Conservation (phyloP, 1,139 yeast genomes). For the Zhuliangozyma parablackwelliae region DNA sequence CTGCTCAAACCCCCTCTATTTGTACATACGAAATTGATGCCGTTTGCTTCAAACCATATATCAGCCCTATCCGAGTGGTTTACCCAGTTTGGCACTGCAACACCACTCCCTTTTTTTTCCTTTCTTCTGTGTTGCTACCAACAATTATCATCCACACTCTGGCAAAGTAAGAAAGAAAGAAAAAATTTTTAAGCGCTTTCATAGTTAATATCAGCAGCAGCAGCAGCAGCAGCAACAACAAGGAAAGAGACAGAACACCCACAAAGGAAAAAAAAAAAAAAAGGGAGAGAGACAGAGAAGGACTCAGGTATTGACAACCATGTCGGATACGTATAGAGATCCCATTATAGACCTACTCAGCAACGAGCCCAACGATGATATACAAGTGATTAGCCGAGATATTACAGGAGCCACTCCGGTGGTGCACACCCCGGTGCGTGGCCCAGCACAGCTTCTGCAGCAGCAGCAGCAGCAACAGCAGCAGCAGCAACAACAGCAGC, state of each 20-base stretch:
- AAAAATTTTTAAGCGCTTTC: background rate
- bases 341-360: slow-evolving; percentile 7
- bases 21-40: no score
- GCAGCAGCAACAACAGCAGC: slow-evolving; percentile 2
- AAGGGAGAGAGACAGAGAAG: no score
- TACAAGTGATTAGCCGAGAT: slow-evolving; percentile 33
- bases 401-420: slow-evolving; percentile 1
- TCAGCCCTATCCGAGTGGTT: no score
- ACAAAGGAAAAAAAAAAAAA: no score
- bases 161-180: background rate
- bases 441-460: slow-evolving; percentile 2
- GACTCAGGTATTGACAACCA: background rate
- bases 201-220: no score
- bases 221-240: no score
- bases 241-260: no score
- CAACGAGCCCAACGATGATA: slow-evolving; percentile 17
- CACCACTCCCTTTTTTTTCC: background rate
- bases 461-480: slow-evolving; percentile 1
- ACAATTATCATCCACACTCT: no score
- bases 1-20: background rate
- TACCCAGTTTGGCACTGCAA: background rate
- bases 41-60: no score
- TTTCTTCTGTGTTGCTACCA: no score
- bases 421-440: background rate
- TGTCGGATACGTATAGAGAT: slow-evolving; percentile 8